Percentiles rank a stretch among this genome's conserved stretches.
Evolutionary conservation across 768 basidiomycete species (phyloP).

Genomic region (Russula sp.): DNA sequence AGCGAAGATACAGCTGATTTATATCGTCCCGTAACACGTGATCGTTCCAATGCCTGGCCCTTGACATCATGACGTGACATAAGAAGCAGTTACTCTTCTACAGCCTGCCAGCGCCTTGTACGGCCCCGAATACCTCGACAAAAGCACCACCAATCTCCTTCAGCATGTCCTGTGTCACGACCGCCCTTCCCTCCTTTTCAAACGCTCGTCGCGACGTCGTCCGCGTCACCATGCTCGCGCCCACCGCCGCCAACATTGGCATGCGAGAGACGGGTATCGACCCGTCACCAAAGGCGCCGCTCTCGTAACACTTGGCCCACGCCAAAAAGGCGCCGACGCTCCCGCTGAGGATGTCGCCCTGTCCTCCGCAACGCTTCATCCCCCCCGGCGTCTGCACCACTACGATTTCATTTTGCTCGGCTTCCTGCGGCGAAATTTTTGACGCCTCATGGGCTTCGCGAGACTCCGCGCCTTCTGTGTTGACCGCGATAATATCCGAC

Average conservation of each 20-base stretch:
- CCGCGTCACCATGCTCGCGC: conserved; percentile 83
- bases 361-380: conserved; percentile 88
- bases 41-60: not conserved
- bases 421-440: conserved; percentile 29
- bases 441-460: conserved; percentile 34
- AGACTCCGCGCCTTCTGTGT: conserved; percentile 49
- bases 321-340: conserved; percentile 84
- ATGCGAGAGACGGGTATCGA: conserved; percentile 54
- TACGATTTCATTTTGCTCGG: conserved; percentile 39
- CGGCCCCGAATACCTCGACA: conserved; percentile 54
- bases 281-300: conserved; percentile 64
- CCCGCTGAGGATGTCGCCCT: conserved; percentile 91
- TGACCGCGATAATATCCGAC: conserved; percentile 73
- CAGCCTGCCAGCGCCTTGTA: conserved; percentile 27
- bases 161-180: conserved; percentile 53
- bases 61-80: no score
- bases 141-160: conserved; percentile 57
- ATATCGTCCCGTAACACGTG: conserved; percentile 17
- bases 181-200: conserved; percentile 62
- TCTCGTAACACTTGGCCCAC: conserved; percentile 92
- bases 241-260: conserved; percentile 79
- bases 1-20: not conserved
- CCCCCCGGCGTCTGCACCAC: conserved; percentile 73
- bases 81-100: conserved; percentile 22
- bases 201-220: conserved; percentile 76